Conservation (phyloP, 805 yeast species). For the Torulaspora delbrueckii region DNA sequence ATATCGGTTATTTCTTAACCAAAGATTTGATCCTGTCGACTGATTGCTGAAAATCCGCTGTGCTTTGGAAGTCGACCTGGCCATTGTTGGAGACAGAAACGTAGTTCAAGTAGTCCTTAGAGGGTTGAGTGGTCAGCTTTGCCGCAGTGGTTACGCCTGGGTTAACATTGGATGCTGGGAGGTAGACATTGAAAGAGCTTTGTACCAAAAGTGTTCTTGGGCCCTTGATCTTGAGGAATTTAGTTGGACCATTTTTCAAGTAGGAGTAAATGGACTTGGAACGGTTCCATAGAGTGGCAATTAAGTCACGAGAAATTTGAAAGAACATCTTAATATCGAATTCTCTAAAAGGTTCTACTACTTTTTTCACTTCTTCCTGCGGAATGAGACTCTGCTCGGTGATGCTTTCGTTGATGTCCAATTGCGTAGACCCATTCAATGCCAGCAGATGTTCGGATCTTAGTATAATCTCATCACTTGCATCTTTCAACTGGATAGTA, state of each 20-base stretch:
- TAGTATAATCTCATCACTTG: conserved; percentile 27
- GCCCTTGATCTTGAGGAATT: conserved; percentile 30
- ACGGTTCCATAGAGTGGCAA: conserved; percentile 12
- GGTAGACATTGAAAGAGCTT: conserved; percentile 21
- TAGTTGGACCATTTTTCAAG: conserved; percentile 22
- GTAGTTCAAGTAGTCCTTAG: conserved; percentile 22
- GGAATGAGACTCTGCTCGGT: conserved; percentile 12
- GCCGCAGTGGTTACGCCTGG: conserved; percentile 3
- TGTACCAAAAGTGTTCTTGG: conserved; percentile 35
- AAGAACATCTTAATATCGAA: conserved; percentile 16
- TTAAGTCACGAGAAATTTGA: conserved; percentile 10
- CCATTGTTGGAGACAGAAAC: conserved; percentile 23
- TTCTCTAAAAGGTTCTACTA: conserved; percentile 12
- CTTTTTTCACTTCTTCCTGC: background rate
- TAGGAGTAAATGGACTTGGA: conserved; percentile 10
- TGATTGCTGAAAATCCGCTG: conserved; percentile 17
- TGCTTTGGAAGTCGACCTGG: conserved; percentile 22
- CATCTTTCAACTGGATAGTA: conserved; percentile 25
- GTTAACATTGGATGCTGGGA: conserved; percentile 14
- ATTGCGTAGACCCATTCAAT: conserved; percentile 28
- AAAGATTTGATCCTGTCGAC: conserved; percentile 6
- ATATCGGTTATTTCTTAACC: conserved; percentile 3
- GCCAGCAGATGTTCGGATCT: conserved; percentile 32
- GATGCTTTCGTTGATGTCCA: conserved; percentile 25
- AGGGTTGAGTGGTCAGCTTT: conserved; percentile 7